Base-by-base conservation (phyloP, 352 stramenopile genomes). In the Thalassiosira livingstoniorum region DNA sequence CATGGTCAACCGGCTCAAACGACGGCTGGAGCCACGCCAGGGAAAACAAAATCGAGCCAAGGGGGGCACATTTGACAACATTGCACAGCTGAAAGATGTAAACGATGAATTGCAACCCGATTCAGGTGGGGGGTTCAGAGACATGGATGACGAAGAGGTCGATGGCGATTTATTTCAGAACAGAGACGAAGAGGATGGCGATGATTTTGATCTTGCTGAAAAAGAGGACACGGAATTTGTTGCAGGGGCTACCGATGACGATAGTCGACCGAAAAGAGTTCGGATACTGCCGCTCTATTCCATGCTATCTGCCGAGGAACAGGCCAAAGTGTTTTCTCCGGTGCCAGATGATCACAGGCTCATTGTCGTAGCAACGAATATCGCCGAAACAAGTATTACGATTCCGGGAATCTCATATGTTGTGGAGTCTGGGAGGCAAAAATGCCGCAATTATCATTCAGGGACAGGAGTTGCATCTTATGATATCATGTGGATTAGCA, bases 281-380 rank as follows among this genome's bases (percentile, higher is more conserved):
- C 93, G 96, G 58, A 96, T 99, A 53, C 91, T 99, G 13, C 97
- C 97, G 11, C 90, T 99, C 3, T 99, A 99, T 90, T 98, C 97
- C 29, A 90, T 99, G 73, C 92, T 99, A 4, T 95, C 97, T 10
- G 94, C 96, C n/a, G 95, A 98, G 66, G 95, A 99, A 68, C 97
- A 99, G 89, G 96, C 97, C 82, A 95, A 92, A 74, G 91, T 97
- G 4, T 97, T 97, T 87, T 89, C 97, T 21, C 75, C 96, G 1
- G 92, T 96, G 0, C 96, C 97, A 1, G 93, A 97, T 37, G 93
- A 93, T 64, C 78, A 87, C 21, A 75, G 97, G 1, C 86, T 99
- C 27, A 95, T 99, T 45, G 97, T 99, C 3, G 92, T 99, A 23
- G 96, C 97, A 15, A 99, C 97, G 21, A 99, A 99, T 83, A 97